Evolutionary conservation across 139 green algal genomes (phyloP).

Genomic region (Chlorella sp.): DNA sequence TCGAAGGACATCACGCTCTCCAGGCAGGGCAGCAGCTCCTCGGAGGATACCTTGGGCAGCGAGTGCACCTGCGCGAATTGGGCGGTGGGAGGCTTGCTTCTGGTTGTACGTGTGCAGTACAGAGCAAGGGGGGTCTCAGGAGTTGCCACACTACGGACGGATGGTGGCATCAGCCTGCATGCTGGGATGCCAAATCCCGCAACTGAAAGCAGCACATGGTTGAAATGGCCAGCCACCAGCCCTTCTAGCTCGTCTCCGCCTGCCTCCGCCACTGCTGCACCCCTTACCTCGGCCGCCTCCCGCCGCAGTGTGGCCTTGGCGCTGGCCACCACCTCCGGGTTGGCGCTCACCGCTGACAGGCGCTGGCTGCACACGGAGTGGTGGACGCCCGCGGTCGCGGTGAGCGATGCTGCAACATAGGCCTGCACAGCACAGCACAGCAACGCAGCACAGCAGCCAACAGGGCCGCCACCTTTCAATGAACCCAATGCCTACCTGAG

Average conservation of each 20-base stretch:
- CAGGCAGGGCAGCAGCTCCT: conserved; percentile 26
- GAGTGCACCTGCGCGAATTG: neutral
- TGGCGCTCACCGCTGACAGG: neutral
- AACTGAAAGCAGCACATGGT: neutral
- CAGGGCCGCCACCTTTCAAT: neutral
- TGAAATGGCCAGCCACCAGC: neutral
- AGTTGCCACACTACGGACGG: no score
- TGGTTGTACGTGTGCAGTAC: no score
- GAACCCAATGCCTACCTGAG: neutral
- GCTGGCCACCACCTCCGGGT: neutral
- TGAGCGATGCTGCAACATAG: neutral
- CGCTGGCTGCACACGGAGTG: conserved; percentile 14
- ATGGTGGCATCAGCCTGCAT: no score
- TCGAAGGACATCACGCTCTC: conserved; percentile 12
- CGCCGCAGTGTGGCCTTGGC: conserved; percentile 10
- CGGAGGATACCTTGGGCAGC: neutral
- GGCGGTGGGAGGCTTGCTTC: neutral
- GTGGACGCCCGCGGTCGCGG: no score
- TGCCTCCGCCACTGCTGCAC: neutral
- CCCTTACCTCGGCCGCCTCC: conserved; percentile 10
- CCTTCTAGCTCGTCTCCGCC: no score
- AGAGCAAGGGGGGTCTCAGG: no score
- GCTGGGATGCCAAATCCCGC: no score
- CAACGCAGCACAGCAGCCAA: no score
- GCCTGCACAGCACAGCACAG: no score